Conservation (phyloP, 139 green algal genomes). For the Coccomyxa sp. region DNA sequence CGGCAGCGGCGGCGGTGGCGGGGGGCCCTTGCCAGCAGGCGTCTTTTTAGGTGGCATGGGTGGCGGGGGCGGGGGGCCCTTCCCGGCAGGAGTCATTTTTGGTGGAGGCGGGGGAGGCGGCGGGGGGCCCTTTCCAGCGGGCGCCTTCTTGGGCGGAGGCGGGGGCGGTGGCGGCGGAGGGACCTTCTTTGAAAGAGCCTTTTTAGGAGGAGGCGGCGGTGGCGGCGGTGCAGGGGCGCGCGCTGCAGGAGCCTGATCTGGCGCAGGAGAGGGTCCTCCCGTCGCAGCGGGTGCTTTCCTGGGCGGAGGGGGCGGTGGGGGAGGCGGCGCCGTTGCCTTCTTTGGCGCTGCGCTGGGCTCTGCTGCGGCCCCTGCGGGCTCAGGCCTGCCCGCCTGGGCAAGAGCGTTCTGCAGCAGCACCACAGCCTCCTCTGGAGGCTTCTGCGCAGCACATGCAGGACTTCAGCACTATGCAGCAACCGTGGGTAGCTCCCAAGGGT, state of each 20-base stretch:
- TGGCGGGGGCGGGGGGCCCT: slow-evolving; percentile 16
- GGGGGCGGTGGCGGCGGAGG: no score
- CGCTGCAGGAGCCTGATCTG: neutral
- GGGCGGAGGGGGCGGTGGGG: slow-evolving; percentile 2
- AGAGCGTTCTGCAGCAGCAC: neutral
- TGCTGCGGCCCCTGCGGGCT: neutral
- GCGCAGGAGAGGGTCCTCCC: neutral
- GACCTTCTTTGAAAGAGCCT: no score
- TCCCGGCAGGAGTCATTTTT: no score
- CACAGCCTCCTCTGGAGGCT: neutral
- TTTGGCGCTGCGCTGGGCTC: neutral
- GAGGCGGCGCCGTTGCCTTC: neutral
- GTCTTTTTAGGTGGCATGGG: slow-evolving; percentile 10
- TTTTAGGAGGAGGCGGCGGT: slow-evolving; percentile 21
- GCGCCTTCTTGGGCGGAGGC: neutral
- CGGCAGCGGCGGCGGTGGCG: slow-evolving; percentile 24
- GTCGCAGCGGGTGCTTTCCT: neutral
- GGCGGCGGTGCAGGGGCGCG: slow-evolving; percentile 5
- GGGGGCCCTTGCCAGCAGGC: slow-evolving; percentile 20
- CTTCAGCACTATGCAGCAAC: no score
- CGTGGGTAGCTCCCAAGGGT: no score
- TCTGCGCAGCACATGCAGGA: neutral
- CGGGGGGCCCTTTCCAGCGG: no score
- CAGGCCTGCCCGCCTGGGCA: neutral
- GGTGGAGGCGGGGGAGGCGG: no score